Percentiles rank a stretch among this genome's conserved stretches.
Conservation (phyloP, 2,329 filamentous ascomycete species). For the Aspergillus sp. region DNA sequence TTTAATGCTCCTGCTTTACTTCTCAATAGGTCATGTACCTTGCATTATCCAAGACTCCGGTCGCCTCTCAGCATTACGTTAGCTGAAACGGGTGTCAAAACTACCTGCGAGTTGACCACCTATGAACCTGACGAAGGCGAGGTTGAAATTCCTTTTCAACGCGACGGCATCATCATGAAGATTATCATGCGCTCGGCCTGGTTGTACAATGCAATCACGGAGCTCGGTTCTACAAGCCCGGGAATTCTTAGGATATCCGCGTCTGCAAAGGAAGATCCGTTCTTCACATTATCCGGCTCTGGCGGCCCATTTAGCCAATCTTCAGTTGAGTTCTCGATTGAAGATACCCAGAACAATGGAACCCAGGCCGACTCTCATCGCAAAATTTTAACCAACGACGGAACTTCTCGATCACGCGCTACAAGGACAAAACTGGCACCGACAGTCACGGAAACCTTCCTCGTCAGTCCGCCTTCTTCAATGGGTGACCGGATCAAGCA, state of each 20-base stretch:
- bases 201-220: conserved; percentile 56
- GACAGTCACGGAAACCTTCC: conserved; percentile 55
- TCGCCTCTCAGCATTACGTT: conserved; percentile 82
- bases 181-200: conserved; percentile 80
- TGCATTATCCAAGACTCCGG: conserved; percentile 76
- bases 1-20: conserved; percentile 84
- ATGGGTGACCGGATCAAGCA: conserved; percentile 68
- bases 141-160: conserved; percentile 76
- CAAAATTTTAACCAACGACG: conserved; percentile 43
- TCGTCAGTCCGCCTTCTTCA: conserved; percentile 61
- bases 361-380: conserved; percentile 32
- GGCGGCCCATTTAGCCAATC: conserved; percentile 64
- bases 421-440: conserved; percentile 45
- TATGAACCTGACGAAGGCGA: conserved; percentile 72
- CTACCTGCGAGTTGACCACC: conserved; percentile 86
- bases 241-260: conserved; percentile 71
- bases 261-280: conserved; percentile 64
- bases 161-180: conserved; percentile 80
- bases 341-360: conserved; percentile 35
- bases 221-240: conserved; percentile 69
- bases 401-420: conserved; percentile 37
- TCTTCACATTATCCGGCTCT: conserved; percentile 72
- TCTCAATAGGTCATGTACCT: conserved; percentile 81
- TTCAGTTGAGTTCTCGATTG: conserved; percentile 63
- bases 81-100: conserved; percentile 83